Base-by-base conservation (phyloP, 1,139 yeast genomes). In the Candida smagusa region DNA sequence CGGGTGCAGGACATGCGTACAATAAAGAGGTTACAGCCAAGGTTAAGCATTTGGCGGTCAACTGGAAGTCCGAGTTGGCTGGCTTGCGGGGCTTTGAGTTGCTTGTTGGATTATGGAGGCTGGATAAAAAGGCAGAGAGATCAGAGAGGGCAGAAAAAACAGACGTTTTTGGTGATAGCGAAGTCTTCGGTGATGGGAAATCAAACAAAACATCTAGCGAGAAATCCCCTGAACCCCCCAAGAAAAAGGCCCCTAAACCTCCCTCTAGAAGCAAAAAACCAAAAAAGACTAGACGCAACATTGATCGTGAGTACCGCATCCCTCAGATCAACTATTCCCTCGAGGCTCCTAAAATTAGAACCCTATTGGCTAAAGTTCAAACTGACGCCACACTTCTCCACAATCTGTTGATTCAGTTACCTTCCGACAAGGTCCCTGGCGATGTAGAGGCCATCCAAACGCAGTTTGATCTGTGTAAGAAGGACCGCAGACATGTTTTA, bases 271-370 rank as follows among this genome's bases (percentile, higher is more conserved):
- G 37, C 2, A 34, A 35, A 4, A 39, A 39, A 24, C 42, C 42
- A 25, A 12, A 13, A 13, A 16, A 7, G 23, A 9, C 29, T 22
- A 19, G 21, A 24, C 22, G 44, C 36, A 24, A 33, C 31, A 16
- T 81, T 13, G 84, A 83, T 49, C 72, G 63, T 39, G 68, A 74
- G 49, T 84, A 65, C 53, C 65, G 70, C 41, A 83, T 84, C 32
- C 90, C 92, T 7, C 77, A 71, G 45, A 81, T 85, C 52, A 81
- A 84, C 60, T 72, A 84, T 48, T 73, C 68, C 39, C 79, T 78
- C 43, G 96, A 87, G 52, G 79, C 81, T 1, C 92, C 96, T 9
- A 79, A 74, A 57, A 84, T 90, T 44, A 69, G 81, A 45, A 63
- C 69, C 13, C 62, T 83, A 7, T 76, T 90, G 39, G 89, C 96